A percentile compares a stretch with the other conserved stretches of the same genome.
phyloP scores from a whole-genome alignment of 2,329 filamentous ascomycete genomes.

The Trichophyton simii region DNA sequence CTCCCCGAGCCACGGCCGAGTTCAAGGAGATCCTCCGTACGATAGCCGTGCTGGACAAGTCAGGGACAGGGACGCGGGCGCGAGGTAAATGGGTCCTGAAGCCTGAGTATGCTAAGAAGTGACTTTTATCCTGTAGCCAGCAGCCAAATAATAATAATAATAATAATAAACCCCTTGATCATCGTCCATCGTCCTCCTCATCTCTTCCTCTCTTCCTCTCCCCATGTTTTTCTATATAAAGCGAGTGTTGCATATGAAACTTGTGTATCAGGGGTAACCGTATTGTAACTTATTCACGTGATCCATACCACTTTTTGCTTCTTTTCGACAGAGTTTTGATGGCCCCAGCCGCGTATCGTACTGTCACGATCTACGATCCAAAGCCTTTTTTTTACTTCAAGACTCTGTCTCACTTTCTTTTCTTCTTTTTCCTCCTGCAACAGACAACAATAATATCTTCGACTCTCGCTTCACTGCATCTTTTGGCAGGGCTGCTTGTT shows the following conservation, averaged over 20 bases:
- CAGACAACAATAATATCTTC: not conserved
- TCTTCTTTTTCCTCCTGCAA: not conserved
- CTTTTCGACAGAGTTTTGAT: not conserved
- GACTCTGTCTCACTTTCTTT: conserved; percentile 2
- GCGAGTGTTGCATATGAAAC: not conserved
- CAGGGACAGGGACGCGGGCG: conserved; percentile 33
- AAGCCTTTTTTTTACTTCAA: not conserved
- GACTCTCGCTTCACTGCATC: conserved; percentile 1
- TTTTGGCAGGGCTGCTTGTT: not conserved
- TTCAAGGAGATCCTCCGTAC: conserved; percentile 70
- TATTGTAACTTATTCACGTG: not conserved
- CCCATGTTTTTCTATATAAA: not conserved
- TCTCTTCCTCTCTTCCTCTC: not conserved
- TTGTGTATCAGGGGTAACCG: not conserved
- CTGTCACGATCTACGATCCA: not conserved
- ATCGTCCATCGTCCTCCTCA: not conserved
- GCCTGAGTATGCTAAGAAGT: conserved; percentile 37
- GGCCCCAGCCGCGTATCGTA: not conserved
- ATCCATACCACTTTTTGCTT: not conserved
- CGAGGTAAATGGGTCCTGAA: conserved; percentile 48
- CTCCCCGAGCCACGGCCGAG: conserved; percentile 54
- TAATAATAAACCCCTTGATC: not conserved
- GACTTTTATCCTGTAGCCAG: not conserved
- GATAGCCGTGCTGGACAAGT: conserved; percentile 58
- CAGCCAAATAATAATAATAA: not conserved